Evolutionary conservation across 371 early-diverging fungal genomes (phyloP), one percentile per base, ranked within the genome.

Genomic region (Rhizopus stolonifer): DNA sequence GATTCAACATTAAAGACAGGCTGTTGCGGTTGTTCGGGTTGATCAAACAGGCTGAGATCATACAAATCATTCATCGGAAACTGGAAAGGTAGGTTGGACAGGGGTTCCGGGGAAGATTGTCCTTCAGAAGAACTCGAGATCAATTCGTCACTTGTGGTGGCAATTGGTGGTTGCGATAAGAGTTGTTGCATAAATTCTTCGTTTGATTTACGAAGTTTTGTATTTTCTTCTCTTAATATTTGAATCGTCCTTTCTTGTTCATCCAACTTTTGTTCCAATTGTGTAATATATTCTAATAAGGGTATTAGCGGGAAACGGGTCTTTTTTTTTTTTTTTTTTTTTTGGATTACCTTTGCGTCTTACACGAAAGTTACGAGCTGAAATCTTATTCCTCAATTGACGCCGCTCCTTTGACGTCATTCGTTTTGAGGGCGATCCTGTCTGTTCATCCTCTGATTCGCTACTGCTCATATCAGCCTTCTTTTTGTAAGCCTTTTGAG

Each of bases 301-400:
- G n/a, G n/a, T 11, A 23, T 2, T 2, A 21, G 26, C 4, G 1
- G 1, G n/a, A 29, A 31, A 9, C 1, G 6, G 7, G 18, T n/a
- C 4, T n/a, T n/a, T 10, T 29, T 24, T 17, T 1, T 29, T 29
- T 29, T 29, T 29, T 29, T 29, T 29, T 29, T 29, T 29, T 29
- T 29, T 29, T 29, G 6, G 17, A 26, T 69, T 80, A 89, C 89
- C 90, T 74, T 93, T 93, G 71, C 92, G 80, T 36, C 93, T 81
- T 39, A 87, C 85, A 40, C 94, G 81, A 68, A 93, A 93, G 63
- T 89, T 90, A 54, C 94, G 74, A 13, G 94, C 94, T 10, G 91
- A 90, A 46, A 92, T 85, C 62, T 91, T 92, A 78, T 93, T 93
- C n/a, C 92, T 78, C 46, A 92, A 64, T 61, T 91, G 91, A 31